These are phyloP conservation scores for Phaffia tasmanica DNA, from an alignment of 768 basidiomycete species.

Conservation along the genomic window DNA sequence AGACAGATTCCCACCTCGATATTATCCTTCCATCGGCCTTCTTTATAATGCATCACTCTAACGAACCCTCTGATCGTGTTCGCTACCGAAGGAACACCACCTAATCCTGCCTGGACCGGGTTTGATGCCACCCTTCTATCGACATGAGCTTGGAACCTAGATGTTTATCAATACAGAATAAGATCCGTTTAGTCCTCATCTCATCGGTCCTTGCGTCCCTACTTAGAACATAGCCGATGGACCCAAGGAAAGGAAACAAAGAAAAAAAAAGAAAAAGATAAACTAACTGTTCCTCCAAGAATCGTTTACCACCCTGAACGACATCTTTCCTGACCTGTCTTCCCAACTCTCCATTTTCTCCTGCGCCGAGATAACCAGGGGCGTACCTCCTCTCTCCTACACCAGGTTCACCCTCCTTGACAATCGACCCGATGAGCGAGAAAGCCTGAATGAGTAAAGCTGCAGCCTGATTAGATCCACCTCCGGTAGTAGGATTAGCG, in stretches of 20 bases:
- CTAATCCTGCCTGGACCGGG: conserved; percentile 72
- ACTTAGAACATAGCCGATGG: not conserved
- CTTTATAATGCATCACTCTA: conserved; percentile 64
- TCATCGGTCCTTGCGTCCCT: not conserved
- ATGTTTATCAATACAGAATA: not conserved
- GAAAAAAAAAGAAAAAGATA: not conserved
- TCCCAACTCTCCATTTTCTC: conserved; percentile 41
- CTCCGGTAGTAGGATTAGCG: conserved; percentile 12
- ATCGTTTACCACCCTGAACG: conserved; percentile 62
- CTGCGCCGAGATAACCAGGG: conserved; percentile 57
- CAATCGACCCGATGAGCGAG: conserved; percentile 36
- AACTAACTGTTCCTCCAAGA: conserved; percentile 64
- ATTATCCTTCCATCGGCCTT: conserved; percentile 70
- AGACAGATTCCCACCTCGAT: conserved; percentile 57
- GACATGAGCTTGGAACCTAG: conserved; percentile 42
- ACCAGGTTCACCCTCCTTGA: conserved; percentile 42
- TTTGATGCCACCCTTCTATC: conserved; percentile 70
- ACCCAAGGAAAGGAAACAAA: not conserved
- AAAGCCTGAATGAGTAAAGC: conserved; percentile 37
- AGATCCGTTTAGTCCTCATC: not conserved
- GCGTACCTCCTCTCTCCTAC: conserved; percentile 74
- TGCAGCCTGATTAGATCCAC: conserved; percentile 16
- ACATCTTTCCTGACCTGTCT: conserved; percentile 56
- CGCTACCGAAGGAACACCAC: conserved; percentile 77
- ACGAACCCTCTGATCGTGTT: conserved; percentile 87